A percentile compares a stretch with the other conserved stretches of the same genome.
These are phyloP conservation scores for Chlamydomonas schloesseri DNA, from an alignment of 139 green algal species.

Conservation along the genomic window DNA sequence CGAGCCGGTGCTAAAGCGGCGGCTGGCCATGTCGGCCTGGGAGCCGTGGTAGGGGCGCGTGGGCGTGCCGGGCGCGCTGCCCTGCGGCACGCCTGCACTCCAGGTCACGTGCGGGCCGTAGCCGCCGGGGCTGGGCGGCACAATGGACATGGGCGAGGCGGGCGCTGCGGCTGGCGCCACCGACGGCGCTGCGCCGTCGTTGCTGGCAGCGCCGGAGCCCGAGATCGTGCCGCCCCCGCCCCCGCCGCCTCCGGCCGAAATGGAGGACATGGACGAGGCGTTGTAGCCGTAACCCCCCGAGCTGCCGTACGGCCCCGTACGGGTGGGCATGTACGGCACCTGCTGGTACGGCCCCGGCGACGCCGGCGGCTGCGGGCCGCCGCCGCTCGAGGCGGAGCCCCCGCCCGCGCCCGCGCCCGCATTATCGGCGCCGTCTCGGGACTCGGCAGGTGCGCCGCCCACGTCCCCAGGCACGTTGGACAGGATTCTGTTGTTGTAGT, in stretches of 20 bases:
- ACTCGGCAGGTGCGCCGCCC: neutral
- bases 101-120: conserved; percentile 13
- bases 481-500: neutral
- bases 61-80: conserved; percentile 14
- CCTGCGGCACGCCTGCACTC: neutral
- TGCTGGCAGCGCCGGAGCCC: no score
- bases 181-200: neutral
- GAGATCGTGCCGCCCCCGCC: no score
- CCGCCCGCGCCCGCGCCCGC: neutral
- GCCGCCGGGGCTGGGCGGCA: conserved; percentile 5
- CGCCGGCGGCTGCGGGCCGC: no score
- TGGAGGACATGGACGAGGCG: no score
- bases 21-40: neutral
- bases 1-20: conserved; percentile 4
- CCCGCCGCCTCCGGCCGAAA: no score
- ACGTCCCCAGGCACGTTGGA: neutral
- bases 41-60: neutral
- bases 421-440: neutral
- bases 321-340: no score
- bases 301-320: no score
- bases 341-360: no score
- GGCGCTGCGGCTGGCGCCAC: neutral
- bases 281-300: no score
- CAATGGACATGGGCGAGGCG: neutral
- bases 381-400: no score